A percentile compares a stretch with the other conserved stretches of the same genome.
phyloP scores from a whole-genome alignment of 192 early-diverging fungal species.

The Thamnidium elegans region DNA sequence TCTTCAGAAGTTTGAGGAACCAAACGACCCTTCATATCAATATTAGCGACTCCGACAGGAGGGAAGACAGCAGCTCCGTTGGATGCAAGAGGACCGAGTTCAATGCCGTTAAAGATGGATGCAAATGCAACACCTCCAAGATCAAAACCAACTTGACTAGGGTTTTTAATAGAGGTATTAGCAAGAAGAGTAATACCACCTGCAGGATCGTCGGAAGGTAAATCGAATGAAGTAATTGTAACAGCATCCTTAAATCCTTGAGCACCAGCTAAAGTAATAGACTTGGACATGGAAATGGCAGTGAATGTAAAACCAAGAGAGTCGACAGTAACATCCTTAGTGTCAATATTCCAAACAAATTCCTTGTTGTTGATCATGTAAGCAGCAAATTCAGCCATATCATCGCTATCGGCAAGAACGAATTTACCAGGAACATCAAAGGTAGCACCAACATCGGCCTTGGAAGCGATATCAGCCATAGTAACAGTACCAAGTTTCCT shows the following conservation, averaged over 20 bases:
- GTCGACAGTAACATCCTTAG: slow-evolving; percentile 44
- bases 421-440: slow-evolving; percentile 44
- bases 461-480: slow-evolving; percentile 42
- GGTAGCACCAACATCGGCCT: slow-evolving; percentile 46
- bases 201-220: slow-evolving; percentile 50
- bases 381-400: slow-evolving; percentile 47
- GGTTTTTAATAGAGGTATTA: slow-evolving; percentile 62
- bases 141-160: slow-evolving; percentile 49
- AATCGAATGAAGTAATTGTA: slow-evolving; percentile 42
- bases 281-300: slow-evolving; percentile 47
- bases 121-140: slow-evolving; percentile 47
- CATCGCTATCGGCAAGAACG: slow-evolving; percentile 35
- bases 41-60: slow-evolving; percentile 27
- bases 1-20: slow-evolving; percentile 42
- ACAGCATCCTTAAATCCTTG: slow-evolving; percentile 43
- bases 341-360: slow-evolving; percentile 49
- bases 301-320: slow-evolving; percentile 53
- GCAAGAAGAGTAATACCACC: slow-evolving; percentile 65
- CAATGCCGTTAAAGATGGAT: slow-evolving; percentile 37
- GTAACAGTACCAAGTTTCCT: slow-evolving; percentile 42
- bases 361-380: slow-evolving; percentile 47
- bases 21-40: slow-evolving; percentile 51
- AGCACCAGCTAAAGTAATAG: slow-evolving; percentile 44
- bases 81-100: slow-evolving; percentile 52
- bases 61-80: slow-evolving; percentile 47